These are phyloP conservation scores for Lepiota brunneoincarnata DNA, from an alignment of 768 basidiomycete species.

Conservation along the genomic window DNA sequence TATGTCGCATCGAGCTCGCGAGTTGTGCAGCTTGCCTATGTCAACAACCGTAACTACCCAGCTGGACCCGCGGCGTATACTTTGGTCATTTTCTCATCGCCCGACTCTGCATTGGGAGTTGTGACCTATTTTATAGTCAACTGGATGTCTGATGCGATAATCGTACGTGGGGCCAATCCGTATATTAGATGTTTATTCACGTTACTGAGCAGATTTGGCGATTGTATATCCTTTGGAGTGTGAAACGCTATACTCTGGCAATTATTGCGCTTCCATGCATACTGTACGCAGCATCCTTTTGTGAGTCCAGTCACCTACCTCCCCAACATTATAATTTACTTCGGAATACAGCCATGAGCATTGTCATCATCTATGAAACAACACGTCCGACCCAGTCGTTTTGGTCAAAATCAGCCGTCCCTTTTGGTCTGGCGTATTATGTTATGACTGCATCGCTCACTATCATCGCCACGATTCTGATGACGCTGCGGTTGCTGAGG, in stretches of 20 bases:
- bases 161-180: slow-evolving; percentile 6
- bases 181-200: background rate
- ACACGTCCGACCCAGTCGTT: background rate
- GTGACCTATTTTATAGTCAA: slow-evolving; percentile 13
- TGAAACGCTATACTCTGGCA: background rate
- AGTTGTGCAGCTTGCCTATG: slow-evolving; percentile 14
- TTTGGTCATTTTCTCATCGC: slow-evolving; percentile 2
- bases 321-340: background rate
- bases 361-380: slow-evolving; percentile 6
- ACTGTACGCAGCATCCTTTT: background rate
- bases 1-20: slow-evolving; percentile 6
- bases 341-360: slow-evolving; percentile 7
- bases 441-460: slow-evolving; percentile 9
- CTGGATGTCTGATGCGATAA: slow-evolving; percentile 16
- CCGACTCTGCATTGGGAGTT: slow-evolving; percentile 11
- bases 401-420: slow-evolving; percentile 1
- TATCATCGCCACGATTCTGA: slow-evolving; percentile 3
- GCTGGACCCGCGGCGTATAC: slow-evolving; percentile 15
- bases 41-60: slow-evolving; percentile 17
- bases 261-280: slow-evolving; percentile 4
- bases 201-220: slow-evolving; percentile 12
- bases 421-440: slow-evolving; percentile 11
- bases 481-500: slow-evolving; percentile 6
- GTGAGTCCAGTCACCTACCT: no score
- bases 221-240: slow-evolving; percentile 7